Conservation (phyloP, 306 rosid species). For the Pyrus pyrifolia region DNA sequence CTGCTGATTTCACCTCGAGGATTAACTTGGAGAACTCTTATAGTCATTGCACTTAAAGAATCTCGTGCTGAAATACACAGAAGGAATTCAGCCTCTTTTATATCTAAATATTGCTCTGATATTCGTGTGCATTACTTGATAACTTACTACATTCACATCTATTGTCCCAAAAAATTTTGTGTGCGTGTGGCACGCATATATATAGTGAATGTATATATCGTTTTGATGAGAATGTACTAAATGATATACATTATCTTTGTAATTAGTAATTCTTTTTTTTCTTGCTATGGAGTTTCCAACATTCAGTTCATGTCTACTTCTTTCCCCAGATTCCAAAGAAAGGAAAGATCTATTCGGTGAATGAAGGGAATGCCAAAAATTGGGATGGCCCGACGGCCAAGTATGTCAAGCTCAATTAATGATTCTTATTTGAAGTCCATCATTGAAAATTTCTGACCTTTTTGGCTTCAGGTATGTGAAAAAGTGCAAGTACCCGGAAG, state of each 20-base stretch:
- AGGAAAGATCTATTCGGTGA: conserved; percentile 93
- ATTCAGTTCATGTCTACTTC: conserved; percentile 14
- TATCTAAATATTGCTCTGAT: neutral
- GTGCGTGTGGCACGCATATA: neutral
- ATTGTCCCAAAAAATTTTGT: neutral
- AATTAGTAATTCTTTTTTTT: neutral
- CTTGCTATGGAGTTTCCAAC: neutral
- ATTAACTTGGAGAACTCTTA: neutral
- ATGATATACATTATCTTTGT: neutral
- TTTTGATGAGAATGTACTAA: neutral
- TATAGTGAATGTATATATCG: neutral
- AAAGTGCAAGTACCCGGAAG: conserved; percentile 82
- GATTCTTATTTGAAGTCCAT: neutral
- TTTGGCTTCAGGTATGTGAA: conserved; percentile 58
- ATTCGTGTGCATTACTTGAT: neutral
- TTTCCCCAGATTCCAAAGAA: conserved; percentile 68
- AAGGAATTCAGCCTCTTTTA: neutral
- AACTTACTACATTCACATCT: neutral
- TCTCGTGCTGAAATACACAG: neutral
- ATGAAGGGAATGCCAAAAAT: conserved; percentile 97
- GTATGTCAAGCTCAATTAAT: conserved; percentile 35
- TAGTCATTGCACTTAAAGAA: neutral
- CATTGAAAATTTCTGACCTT: conserved; percentile 9
- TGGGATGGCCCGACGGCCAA: conserved; percentile 88
- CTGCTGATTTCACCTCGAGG: neutral